Conservation (phyloP, 2,329 filamentous ascomycete species). For the Dactylonectria estremocensis region DNA sequence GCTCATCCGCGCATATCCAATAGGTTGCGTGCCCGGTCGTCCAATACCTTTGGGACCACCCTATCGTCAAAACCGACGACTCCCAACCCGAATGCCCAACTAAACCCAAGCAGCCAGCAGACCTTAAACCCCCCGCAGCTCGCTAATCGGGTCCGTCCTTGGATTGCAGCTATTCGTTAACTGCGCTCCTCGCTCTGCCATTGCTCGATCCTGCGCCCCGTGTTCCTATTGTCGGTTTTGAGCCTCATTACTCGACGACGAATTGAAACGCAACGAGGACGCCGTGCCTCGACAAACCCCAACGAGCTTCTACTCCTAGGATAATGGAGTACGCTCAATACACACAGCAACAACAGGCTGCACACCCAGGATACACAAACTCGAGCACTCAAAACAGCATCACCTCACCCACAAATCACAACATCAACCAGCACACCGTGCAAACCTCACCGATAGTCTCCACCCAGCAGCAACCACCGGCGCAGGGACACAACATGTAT, state of each 20-base stretch:
- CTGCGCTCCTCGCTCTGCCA: slow-evolving; percentile 27
- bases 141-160: slow-evolving; percentile 44
- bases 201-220: slow-evolving; percentile 32
- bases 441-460: slow-evolving; percentile 87
- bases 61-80: slow-evolving; percentile 53
- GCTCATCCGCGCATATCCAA: slow-evolving; percentile 74
- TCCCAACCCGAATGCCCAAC: slow-evolving; percentile 63
- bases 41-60: slow-evolving; percentile 61
- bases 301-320: slow-evolving; percentile 49
- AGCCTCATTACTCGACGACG: slow-evolving; percentile 37
- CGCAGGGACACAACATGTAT: slow-evolving; percentile 83
- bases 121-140: slow-evolving; percentile 51
- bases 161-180: slow-evolving; percentile 46
- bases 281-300: slow-evolving; percentile 46
- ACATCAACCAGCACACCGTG: slow-evolving; percentile 76
- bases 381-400: slow-evolving; percentile 71
- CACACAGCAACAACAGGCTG: slow-evolving; percentile 72
- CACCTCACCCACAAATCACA: slow-evolving; percentile 81
- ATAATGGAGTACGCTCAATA: slow-evolving; percentile 86
- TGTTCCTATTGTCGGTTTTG: slow-evolving; percentile 24
- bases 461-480: slow-evolving; percentile 77
- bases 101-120: slow-evolving; percentile 57
- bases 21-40: slow-evolving; percentile 67
- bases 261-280: slow-evolving; percentile 48
- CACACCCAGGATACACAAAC: slow-evolving; percentile 76